Conservation (phyloP, 2,329 filamentous ascomycete genomes). For the Colletotrichum euphorbiae region DNA sequence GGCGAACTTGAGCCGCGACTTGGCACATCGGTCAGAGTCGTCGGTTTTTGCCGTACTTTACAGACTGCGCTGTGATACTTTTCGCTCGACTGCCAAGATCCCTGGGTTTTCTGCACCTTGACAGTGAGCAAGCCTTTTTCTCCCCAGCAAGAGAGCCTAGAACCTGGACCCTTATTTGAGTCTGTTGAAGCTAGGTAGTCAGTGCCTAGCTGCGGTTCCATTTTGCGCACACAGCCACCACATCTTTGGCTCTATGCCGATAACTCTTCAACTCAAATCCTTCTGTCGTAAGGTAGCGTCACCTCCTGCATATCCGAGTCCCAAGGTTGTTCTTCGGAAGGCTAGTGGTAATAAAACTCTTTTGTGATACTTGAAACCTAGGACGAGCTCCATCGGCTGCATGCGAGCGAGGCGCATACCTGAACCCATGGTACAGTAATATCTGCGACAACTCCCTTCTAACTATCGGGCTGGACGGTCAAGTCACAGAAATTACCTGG, state of each 20-base stretch:
- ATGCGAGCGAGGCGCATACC: neutral
- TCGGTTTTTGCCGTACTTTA: too few relatives aligned
- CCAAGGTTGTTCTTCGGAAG: neutral
- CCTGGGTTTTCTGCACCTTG: neutral
- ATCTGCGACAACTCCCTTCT: neutral
- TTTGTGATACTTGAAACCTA: conserved; percentile 11
- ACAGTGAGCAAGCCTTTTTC: too few relatives aligned
- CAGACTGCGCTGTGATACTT: neutral
- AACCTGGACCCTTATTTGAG: conserved; percentile 14
- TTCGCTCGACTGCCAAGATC: conserved; percentile 19
- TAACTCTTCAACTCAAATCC: conserved; percentile 2
- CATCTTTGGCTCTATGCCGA: neutral
- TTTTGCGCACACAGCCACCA: neutral
- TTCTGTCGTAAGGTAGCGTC: neutral
- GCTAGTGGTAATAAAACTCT: neutral
- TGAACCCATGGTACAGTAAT: neutral
- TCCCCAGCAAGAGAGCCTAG: too few relatives aligned
- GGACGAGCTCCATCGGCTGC: conserved; percentile 1
- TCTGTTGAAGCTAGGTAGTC: neutral
- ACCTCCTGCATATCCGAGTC: conserved; percentile 4
- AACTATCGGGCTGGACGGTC: neutral
- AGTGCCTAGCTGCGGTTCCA: neutral
- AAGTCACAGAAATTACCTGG: neutral
- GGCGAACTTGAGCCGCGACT: neutral
- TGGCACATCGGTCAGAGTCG: neutral